Conservation (phyloP, 345 rosid genomes). For the Clarkia xantiana region DNA sequence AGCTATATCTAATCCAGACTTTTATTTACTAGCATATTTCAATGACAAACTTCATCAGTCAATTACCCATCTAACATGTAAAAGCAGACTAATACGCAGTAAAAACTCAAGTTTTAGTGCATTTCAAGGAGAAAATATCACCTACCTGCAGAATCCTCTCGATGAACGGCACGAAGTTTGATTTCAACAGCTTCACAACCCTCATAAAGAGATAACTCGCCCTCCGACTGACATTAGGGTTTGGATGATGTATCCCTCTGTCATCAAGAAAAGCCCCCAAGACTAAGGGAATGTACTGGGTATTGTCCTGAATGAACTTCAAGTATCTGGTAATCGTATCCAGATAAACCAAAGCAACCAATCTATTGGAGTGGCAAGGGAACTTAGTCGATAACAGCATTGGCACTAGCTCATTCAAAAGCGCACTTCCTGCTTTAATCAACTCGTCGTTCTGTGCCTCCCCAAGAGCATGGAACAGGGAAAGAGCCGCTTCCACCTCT, state of each 20-base stretch:
- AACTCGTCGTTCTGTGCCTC: conserved; percentile 75
- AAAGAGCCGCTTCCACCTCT: conserved; percentile 92
- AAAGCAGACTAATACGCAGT: no score
- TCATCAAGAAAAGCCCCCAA: conserved; percentile 84
- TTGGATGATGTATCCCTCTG: conserved; percentile 89
- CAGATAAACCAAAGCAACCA: conserved; percentile 75
- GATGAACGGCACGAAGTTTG: conserved; percentile 77
- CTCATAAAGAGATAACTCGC: conserved; percentile 89
- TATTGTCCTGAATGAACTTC: conserved; percentile 70
- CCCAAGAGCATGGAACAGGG: conserved; percentile 80
- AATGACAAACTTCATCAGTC: no score
- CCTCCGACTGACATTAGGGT: conserved; percentile 64
- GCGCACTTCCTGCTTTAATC: conserved; percentile 51
- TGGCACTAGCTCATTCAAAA: conserved; percentile 55
- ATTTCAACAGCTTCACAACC: conserved; percentile 65
- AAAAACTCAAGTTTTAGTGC: not conserved
- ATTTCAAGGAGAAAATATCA: not conserved
- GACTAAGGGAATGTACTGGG: conserved; percentile 50
- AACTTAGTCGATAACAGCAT: conserved; percentile 61
- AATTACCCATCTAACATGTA: no score
- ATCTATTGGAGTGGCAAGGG: conserved; percentile 76
- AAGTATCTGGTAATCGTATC: conserved; percentile 71
- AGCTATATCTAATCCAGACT: no score
- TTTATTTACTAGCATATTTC: no score
- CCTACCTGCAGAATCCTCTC: conserved; percentile 77